These are phyloP conservation scores for Sisymbrium altissimum DNA, from an alignment of 345 rosid species.

Conservation along the genomic window DNA sequence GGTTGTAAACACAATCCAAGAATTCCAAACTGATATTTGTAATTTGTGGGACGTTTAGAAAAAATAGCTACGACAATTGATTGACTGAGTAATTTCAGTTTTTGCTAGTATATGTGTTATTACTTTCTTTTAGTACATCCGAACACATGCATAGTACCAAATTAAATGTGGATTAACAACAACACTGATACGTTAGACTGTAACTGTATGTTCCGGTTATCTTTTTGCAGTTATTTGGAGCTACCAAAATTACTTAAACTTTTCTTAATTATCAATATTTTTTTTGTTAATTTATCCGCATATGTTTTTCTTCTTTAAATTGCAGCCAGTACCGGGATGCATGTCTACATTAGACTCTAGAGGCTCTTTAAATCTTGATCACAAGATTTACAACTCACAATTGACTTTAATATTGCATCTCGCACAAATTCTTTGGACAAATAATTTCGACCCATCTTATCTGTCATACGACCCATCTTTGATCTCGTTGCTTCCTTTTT, in stretches of 20 bases:
- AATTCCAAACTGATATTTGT: no score
- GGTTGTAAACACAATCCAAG: no score
- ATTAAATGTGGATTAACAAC: not conserved
- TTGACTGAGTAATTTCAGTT: not conserved
- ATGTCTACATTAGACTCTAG: slow-evolving; percentile 24
- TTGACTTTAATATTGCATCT: slow-evolving; percentile 24
- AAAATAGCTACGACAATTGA: not conserved
- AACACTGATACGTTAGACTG: not conserved
- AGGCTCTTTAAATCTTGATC: slow-evolving; percentile 30
- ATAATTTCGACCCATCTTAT: not conserved
- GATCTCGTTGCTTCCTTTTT: not conserved
- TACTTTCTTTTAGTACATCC: not conserved
- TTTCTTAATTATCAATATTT: not conserved
- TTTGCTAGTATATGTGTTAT: not conserved
- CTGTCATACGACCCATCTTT: not conserved
- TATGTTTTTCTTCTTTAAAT: slow-evolving; percentile 8
- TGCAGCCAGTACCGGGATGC: slow-evolving; percentile 6
- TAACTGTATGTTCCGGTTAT: not conserved
- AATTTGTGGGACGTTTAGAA: no score
- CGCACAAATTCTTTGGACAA: not conserved
- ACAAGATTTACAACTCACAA: slow-evolving; percentile 3
- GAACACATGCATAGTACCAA: not conserved
- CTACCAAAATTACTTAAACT: not conserved
- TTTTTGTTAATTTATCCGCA: not conserved
- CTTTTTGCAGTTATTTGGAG: not conserved